Conservation (phyloP, 176 grass and related monocot genomes). For the Raddia guianensis region DNA sequence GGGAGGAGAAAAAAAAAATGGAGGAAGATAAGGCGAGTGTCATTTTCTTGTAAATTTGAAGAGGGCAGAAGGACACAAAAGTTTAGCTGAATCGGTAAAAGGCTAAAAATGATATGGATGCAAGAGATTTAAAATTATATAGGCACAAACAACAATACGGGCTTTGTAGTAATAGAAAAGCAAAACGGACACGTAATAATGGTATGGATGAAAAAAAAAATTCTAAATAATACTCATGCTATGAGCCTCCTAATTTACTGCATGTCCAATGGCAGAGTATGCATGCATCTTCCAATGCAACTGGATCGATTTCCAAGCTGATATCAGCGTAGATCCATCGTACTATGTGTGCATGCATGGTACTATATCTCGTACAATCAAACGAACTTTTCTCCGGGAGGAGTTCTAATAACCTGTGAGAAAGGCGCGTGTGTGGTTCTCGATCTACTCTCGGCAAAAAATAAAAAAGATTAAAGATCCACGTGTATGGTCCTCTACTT, state of each 20-base stretch:
- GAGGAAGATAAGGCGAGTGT: no score
- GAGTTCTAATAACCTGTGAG: slow-evolving; percentile 15
- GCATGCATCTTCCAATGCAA: not conserved
- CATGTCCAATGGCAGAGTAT: not conserved
- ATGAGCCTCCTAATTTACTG: not conserved
- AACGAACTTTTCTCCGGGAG: slow-evolving; percentile 13
- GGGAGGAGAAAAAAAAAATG: no score
- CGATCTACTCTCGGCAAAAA: slow-evolving; percentile 12
- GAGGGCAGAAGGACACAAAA: no score
- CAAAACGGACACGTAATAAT: no score
- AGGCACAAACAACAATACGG: no score
- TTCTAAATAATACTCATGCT: not conserved
- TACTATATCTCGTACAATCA: not conserved
- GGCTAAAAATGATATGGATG: no score
- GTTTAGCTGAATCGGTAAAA: no score
- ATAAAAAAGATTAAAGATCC: slow-evolving; percentile 2
- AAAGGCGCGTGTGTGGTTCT: slow-evolving; percentile 19
- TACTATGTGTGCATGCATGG: slow-evolving; percentile 17
- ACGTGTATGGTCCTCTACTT: not conserved
- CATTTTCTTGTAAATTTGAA: no score
- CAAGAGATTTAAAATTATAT: no score
- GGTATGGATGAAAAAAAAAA: no score
- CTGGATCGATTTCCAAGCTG: not conserved
- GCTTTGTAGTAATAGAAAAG: no score
- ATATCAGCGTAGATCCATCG: not conserved